Evolutionary conservation across 2,329 filamentous ascomycete species (phyloP), one percentile per base, ranked within the genome.

Genomic region (Celoporthe dispersa): DNA sequence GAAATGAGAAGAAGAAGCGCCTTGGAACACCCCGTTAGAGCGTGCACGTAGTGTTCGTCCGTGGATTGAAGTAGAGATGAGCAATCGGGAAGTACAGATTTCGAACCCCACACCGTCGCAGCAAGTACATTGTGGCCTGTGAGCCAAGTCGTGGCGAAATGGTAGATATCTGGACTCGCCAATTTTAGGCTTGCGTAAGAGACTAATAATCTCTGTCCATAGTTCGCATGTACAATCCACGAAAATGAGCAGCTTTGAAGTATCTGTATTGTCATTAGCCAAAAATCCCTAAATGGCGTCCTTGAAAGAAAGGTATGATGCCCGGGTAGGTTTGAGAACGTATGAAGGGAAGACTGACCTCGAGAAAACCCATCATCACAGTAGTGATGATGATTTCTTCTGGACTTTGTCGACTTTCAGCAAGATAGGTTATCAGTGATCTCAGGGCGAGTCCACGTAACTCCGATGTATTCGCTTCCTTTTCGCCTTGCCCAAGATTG

Each of bases 191-290:
- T 64, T 74, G 9, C 74, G 69, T 61, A 68, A 64, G 19, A 75
- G 28, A 25, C 57, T 33, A 62, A 37, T 4, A 68, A 16, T 19
- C 63, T 69, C 12, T 73, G 73, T 11, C 72, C 74, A 66, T 77
- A 77, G 25, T 74, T 68, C 44, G 75, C 71, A 68, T 77, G 76
- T 9, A 76, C 64, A n/a, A 73, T 75, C 76, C 76, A 77, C 5
- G 74, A 74, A 28, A 71, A 70, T 1, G 76, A 76, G 53, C 76
- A 77, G 67, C 76, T 75, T 35, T 73, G 72, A 28, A 73, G 70
- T 53, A 77, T 77, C 76, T 75, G 33, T 0, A 7, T n/a, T 37
- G n/a, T 1, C 12, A 16, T 67, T 2, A 62, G 62, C 51, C 55
- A 63, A 12, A 70, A 53, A 22, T 37, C 16, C 8, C 57, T n/a